These are phyloP conservation scores for Lepidium aucheri DNA, from an alignment of 345 rosid species.

Conservation along the genomic window DNA sequence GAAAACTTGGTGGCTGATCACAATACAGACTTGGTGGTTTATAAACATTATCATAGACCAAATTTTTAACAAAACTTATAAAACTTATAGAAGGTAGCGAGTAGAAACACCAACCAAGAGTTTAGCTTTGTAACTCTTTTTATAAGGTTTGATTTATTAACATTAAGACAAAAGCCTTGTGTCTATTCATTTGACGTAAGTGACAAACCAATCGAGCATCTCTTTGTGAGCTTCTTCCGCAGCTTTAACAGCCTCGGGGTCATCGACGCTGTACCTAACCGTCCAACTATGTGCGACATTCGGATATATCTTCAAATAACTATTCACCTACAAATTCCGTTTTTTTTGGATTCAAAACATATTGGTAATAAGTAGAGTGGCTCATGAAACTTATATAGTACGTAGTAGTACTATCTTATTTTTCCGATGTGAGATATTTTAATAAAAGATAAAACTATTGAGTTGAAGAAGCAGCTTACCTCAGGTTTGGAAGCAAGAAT, in stretches of 20 bases:
- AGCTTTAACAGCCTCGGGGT: constrained; percentile 34
- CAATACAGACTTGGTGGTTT: too few species aligned
- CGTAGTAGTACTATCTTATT: neutral
- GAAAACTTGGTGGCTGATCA: too few species aligned
- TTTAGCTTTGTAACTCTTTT: neutral
- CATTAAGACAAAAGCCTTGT: neutral
- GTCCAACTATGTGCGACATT: constrained; percentile 64
- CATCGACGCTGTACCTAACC: constrained; percentile 36
- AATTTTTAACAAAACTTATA: too few species aligned
- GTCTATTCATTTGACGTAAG: constrained; percentile 33
- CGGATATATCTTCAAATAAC: constrained; percentile 51
- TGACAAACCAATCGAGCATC: constrained; percentile 51
- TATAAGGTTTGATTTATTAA: neutral
- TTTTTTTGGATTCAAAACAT: too few species aligned
- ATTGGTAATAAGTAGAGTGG: too few species aligned
- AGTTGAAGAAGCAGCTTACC: constrained; percentile 28
- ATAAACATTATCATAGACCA: too few species aligned
- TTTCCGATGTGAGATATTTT: neutral
- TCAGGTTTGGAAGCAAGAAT: constrained; percentile 34
- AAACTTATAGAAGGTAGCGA: too few species aligned
- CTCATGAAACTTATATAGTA: too few species aligned
- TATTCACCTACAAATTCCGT: constrained; percentile 15
- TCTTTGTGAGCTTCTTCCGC: constrained; percentile 64
- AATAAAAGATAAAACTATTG: neutral
- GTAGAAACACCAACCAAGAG: neutral